Conservation (phyloP, 148 eudicot genomes). For the Hydrangea macrophylla region DNA sequence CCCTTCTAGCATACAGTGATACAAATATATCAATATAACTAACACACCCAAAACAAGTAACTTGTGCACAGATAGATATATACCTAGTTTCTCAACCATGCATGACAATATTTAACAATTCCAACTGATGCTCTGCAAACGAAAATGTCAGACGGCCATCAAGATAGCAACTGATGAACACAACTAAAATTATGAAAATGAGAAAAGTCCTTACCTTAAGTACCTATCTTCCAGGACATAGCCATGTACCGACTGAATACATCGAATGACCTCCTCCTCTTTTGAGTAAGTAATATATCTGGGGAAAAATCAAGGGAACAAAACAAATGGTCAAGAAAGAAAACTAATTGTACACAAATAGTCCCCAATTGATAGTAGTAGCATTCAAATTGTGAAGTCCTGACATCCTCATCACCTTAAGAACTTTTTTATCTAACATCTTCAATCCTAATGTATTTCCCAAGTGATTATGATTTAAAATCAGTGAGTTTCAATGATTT, state of each 20-base stretch:
- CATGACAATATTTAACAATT: constrained; percentile 62
- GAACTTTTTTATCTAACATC: not conserved
- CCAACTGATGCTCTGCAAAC: constrained; percentile 61
- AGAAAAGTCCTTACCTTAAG: constrained; percentile 37
- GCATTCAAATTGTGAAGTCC: not conserved
- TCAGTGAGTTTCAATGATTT: not conserved
- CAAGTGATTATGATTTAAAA: not conserved
- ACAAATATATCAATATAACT: too few relatives aligned
- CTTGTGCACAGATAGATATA: too few relatives aligned
- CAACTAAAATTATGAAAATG: constrained; percentile 5
- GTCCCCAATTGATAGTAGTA: not conserved
- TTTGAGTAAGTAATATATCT: constrained; percentile 58
- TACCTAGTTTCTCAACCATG: constrained; percentile 64
- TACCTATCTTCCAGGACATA: constrained; percentile 46
- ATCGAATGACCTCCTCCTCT: constrained; percentile 60
- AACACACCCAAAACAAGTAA: constrained; percentile 6
- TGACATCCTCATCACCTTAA: not conserved
- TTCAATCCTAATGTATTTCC: not conserved
- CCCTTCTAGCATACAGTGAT: not conserved
- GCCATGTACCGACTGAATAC: constrained; percentile 63
- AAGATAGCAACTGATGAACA: not conserved
- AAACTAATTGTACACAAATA: not conserved
- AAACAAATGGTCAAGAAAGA: not conserved
- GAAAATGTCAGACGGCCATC: constrained; percentile 12
- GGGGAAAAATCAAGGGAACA: not conserved